Conservation (phyloP, 2,329 filamentous ascomycete species). For the Aspergillus aculeatinus region DNA sequence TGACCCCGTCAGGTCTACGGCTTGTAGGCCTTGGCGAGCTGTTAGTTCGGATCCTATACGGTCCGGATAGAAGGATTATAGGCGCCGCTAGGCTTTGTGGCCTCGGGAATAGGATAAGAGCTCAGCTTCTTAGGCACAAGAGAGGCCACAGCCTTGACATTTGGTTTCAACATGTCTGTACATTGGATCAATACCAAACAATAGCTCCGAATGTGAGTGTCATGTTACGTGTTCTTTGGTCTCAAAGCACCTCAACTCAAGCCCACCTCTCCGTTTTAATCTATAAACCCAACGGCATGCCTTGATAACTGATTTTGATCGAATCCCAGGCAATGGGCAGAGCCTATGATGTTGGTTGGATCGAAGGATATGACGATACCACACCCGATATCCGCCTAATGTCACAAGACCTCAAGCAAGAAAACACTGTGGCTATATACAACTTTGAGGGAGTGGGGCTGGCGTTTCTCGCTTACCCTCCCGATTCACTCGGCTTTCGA, state of each 20-base stretch:
- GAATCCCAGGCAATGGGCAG: background rate
- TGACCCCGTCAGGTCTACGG: background rate
- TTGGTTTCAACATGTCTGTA: slow-evolving; percentile 36
- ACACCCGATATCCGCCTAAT: slow-evolving; percentile 26
- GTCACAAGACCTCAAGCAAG: slow-evolving; percentile 26
- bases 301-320: background rate
- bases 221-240: background rate
- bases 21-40: slow-evolving; percentile 30
- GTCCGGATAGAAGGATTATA: slow-evolving; percentile 27
- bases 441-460: slow-evolving; percentile 12
- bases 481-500: slow-evolving; percentile 23
- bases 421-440: slow-evolving; percentile 32
- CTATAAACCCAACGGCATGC: background rate
- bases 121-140: slow-evolving; percentile 22
- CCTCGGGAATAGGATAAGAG: slow-evolving; percentile 11
- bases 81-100: slow-evolving; percentile 34
- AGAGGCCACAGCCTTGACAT: slow-evolving; percentile 21
- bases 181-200: slow-evolving; percentile 25
- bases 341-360: slow-evolving; percentile 28
- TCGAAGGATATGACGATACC: slow-evolving; percentile 36
- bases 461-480: slow-evolving; percentile 33
- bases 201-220: slow-evolving; percentile 31
- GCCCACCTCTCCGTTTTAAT: background rate
- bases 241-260: background rate
- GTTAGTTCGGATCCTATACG: slow-evolving; percentile 31